phyloP scores from a whole-genome alignment of 2,329 filamentous ascomycete species.

The Mycosphaerella sp. region DNA sequence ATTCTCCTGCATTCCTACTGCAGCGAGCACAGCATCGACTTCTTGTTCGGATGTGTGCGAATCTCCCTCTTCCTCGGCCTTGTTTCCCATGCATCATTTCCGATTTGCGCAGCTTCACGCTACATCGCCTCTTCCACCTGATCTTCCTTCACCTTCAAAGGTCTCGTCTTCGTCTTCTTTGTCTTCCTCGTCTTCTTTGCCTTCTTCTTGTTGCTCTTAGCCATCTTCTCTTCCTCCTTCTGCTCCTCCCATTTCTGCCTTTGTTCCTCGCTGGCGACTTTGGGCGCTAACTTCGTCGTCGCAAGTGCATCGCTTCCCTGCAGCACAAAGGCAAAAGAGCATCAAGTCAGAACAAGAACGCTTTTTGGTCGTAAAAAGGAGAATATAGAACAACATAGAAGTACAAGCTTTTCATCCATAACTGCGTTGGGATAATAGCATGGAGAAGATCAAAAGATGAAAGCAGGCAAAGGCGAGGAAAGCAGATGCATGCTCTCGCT shows the following conservation, averaged over 20 bases:
- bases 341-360: conserved; percentile 10
- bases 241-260: neutral
- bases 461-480: neutral
- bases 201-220: neutral
- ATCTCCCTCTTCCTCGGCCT: neutral
- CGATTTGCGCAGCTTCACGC: no score
- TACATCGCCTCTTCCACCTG: neutral
- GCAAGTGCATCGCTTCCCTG: conserved; percentile 15
- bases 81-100: neutral
- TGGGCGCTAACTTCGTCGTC: neutral
- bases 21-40: neutral
- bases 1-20: neutral
- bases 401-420: conserved; percentile 2
- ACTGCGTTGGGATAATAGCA: neutral
- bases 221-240: neutral
- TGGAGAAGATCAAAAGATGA: neutral
- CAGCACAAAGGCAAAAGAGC: conserved; percentile 11
- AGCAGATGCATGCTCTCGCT: conserved; percentile 2
- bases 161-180: neutral
- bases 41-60: neutral
- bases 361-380: neutral
- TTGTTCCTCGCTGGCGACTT: neutral
- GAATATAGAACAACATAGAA: neutral
- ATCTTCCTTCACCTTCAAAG: neutral
- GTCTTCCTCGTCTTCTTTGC: neutral